These are phyloP conservation scores for Aspergillus bridgeri DNA, from an alignment of 495 filamentous ascomycete species.

Conservation along the genomic window DNA sequence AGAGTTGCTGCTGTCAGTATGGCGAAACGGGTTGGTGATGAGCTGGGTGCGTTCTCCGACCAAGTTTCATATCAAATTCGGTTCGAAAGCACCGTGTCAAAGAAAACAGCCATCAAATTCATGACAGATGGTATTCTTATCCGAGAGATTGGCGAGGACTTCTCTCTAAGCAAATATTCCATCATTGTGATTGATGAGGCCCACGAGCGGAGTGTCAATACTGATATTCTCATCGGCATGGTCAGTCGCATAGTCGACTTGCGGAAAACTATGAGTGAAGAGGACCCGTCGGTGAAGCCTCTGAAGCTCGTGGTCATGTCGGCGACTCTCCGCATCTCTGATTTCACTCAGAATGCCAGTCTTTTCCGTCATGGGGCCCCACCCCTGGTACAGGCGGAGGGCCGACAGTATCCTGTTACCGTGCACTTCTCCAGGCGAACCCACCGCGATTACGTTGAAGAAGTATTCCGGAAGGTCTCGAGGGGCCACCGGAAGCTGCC, in stretches of 20 bases:
- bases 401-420: conserved; percentile 88
- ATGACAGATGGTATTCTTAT: conserved; percentile 98
- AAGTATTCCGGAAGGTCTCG: conserved; percentile 81
- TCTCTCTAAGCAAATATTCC: conserved; percentile 88
- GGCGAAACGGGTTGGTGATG: conserved; percentile 85
- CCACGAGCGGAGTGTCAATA: conserved; percentile 96
- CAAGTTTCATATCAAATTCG: conserved; percentile 92
- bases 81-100: conserved; percentile 80
- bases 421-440: conserved; percentile 85
- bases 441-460: conserved; percentile 81
- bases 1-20: conserved; percentile 93
- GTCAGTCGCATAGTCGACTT: conserved; percentile 87
- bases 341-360: conserved; percentile 78
- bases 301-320: conserved; percentile 98
- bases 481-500: conserved; percentile 89
- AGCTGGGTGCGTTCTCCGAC: conserved; percentile 65
- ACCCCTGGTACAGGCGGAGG: conserved; percentile 84
- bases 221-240: conserved; percentile 95
- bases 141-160: conserved; percentile 86
- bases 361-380: conserved; percentile 76
- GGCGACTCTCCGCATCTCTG: conserved; percentile 84
- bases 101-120: conserved; percentile 92
- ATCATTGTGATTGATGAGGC: conserved; percentile 95
- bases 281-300: conserved; percentile 63
- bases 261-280: conserved; percentile 57